phyloP scores from a whole-genome alignment of 352 stramenopile genomes.

The Thalassiosira mediterranea region DNA sequence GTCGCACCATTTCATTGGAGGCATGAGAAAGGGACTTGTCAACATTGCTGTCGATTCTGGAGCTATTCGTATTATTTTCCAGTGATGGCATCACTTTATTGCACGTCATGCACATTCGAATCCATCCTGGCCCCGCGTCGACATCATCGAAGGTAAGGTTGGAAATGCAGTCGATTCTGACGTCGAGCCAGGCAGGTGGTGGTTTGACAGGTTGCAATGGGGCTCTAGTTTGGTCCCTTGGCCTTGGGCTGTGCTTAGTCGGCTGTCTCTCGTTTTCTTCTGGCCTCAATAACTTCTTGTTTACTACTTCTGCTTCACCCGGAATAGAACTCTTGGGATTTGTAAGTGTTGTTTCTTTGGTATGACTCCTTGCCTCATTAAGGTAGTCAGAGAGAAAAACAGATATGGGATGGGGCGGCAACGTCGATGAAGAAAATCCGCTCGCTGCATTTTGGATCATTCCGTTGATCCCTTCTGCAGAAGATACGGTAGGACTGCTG shows the following conservation, averaged over 20 bases:
- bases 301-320: too few relatives aligned
- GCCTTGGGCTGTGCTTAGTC: too few relatives aligned
- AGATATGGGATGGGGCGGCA: conserved; percentile 35
- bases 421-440: conserved; percentile 14
- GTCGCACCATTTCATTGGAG: neutral
- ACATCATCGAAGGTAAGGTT: neutral
- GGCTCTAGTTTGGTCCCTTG: conserved; percentile 6
- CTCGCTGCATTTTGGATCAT: conserved; percentile 1
- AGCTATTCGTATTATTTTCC: too few relatives aligned
- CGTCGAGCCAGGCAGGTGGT: conserved; percentile 30
- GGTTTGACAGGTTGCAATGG: conserved; percentile 11
- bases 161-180: conserved; percentile 22
- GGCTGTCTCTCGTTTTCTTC: neutral
- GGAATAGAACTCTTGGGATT: too few relatives aligned
- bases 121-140: neutral
- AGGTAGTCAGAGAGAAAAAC: conserved; percentile 30
- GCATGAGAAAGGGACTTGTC: neutral
- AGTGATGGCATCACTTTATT: conserved; percentile 5
- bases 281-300: neutral
- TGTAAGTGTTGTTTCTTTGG: too few relatives aligned
- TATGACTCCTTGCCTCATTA: too few relatives aligned
- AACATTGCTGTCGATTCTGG: too few relatives aligned
- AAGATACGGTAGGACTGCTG: too few relatives aligned
- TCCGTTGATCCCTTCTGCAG: too few relatives aligned
- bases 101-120: conserved; percentile 23